Conservation (phyloP, 2,329 filamentous ascomycete genomes). For the Juglanconis sp. region DNA sequence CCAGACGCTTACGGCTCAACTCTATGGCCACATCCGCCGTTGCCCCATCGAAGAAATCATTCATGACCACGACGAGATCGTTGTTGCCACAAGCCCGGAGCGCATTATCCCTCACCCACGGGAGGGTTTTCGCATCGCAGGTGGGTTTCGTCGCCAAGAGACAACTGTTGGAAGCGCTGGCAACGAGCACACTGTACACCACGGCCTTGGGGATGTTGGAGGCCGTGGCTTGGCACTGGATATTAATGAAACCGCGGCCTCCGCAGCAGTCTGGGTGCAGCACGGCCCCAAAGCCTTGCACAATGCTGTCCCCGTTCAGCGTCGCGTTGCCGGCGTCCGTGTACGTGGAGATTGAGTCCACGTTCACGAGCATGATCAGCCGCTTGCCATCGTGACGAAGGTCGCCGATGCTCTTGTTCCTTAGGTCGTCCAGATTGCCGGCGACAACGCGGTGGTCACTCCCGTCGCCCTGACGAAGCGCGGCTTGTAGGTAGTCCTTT, state of each 20-base stretch:
- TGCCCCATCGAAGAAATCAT: conserved; percentile 50
- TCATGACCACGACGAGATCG: conserved; percentile 44
- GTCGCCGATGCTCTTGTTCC: conserved; percentile 28
- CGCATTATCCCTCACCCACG: conserved; percentile 41
- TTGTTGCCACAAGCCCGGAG: conserved; percentile 33
- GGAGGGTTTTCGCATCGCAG: conserved; percentile 45
- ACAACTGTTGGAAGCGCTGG: conserved; percentile 41
- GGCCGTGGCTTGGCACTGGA: conserved; percentile 51
- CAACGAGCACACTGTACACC: conserved; percentile 41
- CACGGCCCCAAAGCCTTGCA: conserved; percentile 31
- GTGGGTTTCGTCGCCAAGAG: conserved; percentile 47
- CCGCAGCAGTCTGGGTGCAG: conserved; percentile 30
- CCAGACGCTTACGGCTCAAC: conserved; percentile 36
- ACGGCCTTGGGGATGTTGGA: conserved; percentile 46
- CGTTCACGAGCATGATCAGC: conserved; percentile 34
- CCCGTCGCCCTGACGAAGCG: conserved; percentile 27
- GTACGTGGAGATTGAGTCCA: conserved; percentile 38
- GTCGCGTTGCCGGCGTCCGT: conserved; percentile 40
- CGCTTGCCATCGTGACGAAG: conserved; percentile 34
- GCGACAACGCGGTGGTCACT: conserved; percentile 22
- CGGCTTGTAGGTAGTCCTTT: conserved; percentile 32
- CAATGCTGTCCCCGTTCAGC: conserved; percentile 35
- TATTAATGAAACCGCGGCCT: conserved; percentile 36
- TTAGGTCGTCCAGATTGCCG: conserved; percentile 32
- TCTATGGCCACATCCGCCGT: conserved; percentile 44